phyloP scores from a whole-genome alignment of 2,329 filamentous ascomycete species.

The Neodidymelliopsis sp. region DNA sequence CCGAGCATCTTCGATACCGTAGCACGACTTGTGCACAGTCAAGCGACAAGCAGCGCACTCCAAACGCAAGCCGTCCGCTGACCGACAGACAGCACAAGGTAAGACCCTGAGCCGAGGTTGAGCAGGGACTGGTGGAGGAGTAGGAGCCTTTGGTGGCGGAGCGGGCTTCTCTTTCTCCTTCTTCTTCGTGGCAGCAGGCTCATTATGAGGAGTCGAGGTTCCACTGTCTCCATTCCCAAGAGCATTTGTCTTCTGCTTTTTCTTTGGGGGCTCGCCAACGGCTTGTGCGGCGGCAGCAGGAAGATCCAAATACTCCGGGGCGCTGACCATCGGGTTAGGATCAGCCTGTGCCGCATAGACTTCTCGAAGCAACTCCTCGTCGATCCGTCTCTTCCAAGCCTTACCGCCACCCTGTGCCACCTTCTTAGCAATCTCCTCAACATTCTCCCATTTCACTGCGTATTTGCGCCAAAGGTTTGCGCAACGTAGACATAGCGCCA shows the following conservation, averaged over 20 bases:
- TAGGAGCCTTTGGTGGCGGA: conserved; percentile 54
- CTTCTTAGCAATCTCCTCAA: conserved; percentile 90
- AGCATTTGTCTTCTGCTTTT: conserved; percentile 62
- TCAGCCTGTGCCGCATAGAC: conserved; percentile 48
- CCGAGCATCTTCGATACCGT: conserved; percentile 78
- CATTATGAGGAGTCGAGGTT: conserved; percentile 51
- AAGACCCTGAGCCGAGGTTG: conserved; percentile 79
- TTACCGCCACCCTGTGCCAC: conserved; percentile 79
- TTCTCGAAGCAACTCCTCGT: conserved; percentile 90
- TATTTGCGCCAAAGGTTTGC: conserved; percentile 95
- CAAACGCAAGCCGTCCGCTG: conserved; percentile 67
- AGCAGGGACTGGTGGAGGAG: conserved; percentile 73
- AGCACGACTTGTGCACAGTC: conserved; percentile 90
- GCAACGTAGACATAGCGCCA: conserved; percentile 88
- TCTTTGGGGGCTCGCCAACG: conserved; percentile 63
- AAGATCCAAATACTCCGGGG: conserved; percentile 39
- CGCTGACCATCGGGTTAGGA: conserved; percentile 32
- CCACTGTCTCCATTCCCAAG: conserved; percentile 58
- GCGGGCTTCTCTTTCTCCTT: conserved; percentile 52
- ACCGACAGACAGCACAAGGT: conserved; percentile 84
- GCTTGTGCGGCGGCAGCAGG: conserved; percentile 34
- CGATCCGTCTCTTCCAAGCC: conserved; percentile 85
- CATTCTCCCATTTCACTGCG: conserved; percentile 92
- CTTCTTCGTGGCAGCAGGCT: conserved; percentile 53
- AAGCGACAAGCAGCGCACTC: conserved; percentile 88